Base-by-base conservation (phyloP, 2,329 filamentous ascomycete genomes). In the Proliferodiscus dingleyae region DNA sequence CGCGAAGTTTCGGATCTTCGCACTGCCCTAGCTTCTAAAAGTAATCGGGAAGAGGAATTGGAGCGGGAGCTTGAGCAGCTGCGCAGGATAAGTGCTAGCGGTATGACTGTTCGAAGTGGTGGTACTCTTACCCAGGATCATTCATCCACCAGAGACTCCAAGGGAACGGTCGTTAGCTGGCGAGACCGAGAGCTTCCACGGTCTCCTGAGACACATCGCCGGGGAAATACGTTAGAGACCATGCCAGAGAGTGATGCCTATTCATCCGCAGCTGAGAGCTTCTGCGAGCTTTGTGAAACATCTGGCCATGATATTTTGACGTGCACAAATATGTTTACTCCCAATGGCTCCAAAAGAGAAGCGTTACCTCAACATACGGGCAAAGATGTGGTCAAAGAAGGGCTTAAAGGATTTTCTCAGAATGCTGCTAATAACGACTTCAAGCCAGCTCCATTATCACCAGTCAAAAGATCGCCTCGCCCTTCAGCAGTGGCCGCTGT, bases 211-310 rank as follows among this genome's bases (percentile, higher is more conserved):
- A 53, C 47, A 36, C 65, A 68, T 54, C 58, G 61, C 53, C 75
- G 78, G 49, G 68, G 66, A 46, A 68, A 71, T 43, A 80, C 77
- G 2, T 68, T 87, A 10, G 81, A 84, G 48, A 80, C 81, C 4
- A 86, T 85, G 81, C 75, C 74, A 33, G 84, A 86, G 65, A 86
- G 78, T 60, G 84, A 86, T 56, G 73, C 75, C 11, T 77, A 84
- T 65, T 87, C 85, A 29, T 80, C 78, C 22, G 77, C 80, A 18
- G 87, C 85, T 30, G 87, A 89, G 62, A 82, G 56, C 41, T 62
- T 62, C 44, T 97, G 91, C 67, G 93, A 97, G 68, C 93, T 97
- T 51, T 97, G 91, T 69, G 90, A 96, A 70, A 87, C 87, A 26
- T 77, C 80, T 37, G 90, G 91, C 13, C 91, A 97, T 62, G 91